Base-by-base conservation (phyloP, 2,329 filamentous ascomycete genomes). In the Sclerotiophoma versabilis region DNA sequence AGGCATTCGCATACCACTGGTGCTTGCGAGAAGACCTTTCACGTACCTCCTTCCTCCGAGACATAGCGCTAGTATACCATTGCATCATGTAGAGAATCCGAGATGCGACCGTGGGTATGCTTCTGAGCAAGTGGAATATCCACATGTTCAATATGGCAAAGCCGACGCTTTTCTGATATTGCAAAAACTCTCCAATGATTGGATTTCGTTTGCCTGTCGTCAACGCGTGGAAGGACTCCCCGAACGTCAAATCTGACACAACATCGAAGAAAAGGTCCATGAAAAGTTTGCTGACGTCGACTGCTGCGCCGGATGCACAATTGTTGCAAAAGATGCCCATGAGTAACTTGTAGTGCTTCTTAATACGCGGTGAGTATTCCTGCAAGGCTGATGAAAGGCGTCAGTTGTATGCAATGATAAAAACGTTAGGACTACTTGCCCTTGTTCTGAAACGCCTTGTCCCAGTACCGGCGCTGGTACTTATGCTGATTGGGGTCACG, bases 391-490 rank as follows among this genome's bases (percentile, higher is more conserved):
- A 33, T 11, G 14, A 3, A 12, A 14, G 4, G 8, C 2, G 11
- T 52, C 10, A 52, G 46, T 15, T 8, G 17, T 15, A 8, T n/a
- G 6, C 2, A 2, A 11, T 8, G 14, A n/a, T 3, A 3, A 8
- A 8, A 5, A 25, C 4, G 2, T 22, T 7, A 23, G 47, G 37
- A 3, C 14, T 51, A 14, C 59, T 15, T 20, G 59, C 61, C 68
- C 41, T 57, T 64, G 4, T 51, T 55, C 10, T 58, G 62, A 15
- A 74, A 71, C 2, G 57, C 65, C 14, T 59, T 62, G 38, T 71
- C 68, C 69, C 69, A 72, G 19, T 62, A 50, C n/a, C 49, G 53
- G 25, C 70, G 66, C 17, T 63, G 57, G 22, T 56, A 17, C 20
- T 55, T 60, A 38, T 72, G 69, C 36, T 56, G 60, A 2, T 34